Base-by-base conservation (phyloP, 2,329 filamentous ascomycete genomes). In the Apiospora marii region DNA sequence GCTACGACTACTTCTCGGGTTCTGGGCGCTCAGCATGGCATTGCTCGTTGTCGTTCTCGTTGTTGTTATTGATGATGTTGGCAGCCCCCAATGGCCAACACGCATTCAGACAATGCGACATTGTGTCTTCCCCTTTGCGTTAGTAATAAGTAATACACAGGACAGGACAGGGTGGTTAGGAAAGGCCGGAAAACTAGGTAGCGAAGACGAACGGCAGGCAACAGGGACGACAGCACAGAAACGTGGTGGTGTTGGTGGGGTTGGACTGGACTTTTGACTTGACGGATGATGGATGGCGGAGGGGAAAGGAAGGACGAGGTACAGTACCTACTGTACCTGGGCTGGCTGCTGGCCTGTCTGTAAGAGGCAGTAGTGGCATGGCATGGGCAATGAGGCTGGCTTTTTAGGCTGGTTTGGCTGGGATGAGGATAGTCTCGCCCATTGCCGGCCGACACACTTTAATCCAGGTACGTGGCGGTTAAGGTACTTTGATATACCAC, bases 401-500 rank as follows among this genome's bases (percentile, higher is more conserved):
- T 61, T 37, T 37, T n/a, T 61, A 61, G 53, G 19, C 53, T 61
- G 30, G 53, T 34, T 37, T 61, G 53, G 53, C 53, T 61, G 53
- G 30, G 30, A 61, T 61, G 53, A 41, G 30, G 53, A 61, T 61
- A 61, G 53, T 61, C 53, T 61, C 53, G 30, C 53, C 53, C 53
- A 61, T 61, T 61, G 30, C 53, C 53, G 53, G 30, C 53, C 30
- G 53, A 37, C 53, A 61, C 30, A 61, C 53, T 61, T 61, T 37
- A 61, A 61, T 61, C 53, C 53, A 61, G 53, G 53, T 61, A 61
- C 53, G 53, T 61, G 53, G 53, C 53, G 53, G 53, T 61, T 37
- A 61, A 61, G 53, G 53, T 61, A 61, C 53, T 19, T 61, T 22
- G 53, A 61, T 61, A 61, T 61, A 61, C 53, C 30, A 61, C 27